These are phyloP conservation scores for Trichoderma lentiforme DNA, from an alignment of 2,329 filamentous ascomycete genomes.

Conservation along the genomic window DNA sequence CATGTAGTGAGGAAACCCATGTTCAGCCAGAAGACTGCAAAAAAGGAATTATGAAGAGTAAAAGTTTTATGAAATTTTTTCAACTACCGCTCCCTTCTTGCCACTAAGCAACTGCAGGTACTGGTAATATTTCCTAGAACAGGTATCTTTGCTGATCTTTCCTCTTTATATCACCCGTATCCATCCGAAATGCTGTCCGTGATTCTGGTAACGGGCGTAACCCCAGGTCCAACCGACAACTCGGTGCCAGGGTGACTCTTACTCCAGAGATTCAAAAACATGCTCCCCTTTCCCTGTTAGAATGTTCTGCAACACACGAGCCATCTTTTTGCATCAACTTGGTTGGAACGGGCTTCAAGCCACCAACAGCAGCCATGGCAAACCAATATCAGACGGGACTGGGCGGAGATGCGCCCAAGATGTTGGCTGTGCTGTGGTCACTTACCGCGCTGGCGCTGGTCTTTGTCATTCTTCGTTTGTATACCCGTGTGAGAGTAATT, in stretches of 20 bases:
- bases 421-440: neutral
- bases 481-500: neutral
- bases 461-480: neutral
- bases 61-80: neutral
- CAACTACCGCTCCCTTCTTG: neutral
- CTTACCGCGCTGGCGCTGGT: neutral
- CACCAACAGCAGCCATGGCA: neutral
- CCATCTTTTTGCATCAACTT: neutral
- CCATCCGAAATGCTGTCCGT: neutral
- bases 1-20: neutral
- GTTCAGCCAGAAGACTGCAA: neutral
- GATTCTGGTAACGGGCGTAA: neutral
- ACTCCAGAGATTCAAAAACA: neutral
- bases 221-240: neutral
- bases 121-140: neutral
- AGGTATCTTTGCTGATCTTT: neutral
- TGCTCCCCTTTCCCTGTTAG: neutral
- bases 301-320: neutral
- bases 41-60: neutral
- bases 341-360: neutral
- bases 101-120: neutral
- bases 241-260: neutral
- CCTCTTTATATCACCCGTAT: neutral
- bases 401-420: neutral
- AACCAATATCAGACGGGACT: neutral